Conservation (phyloP, 345 rosid genomes). For the Camelina sativa region DNA sequence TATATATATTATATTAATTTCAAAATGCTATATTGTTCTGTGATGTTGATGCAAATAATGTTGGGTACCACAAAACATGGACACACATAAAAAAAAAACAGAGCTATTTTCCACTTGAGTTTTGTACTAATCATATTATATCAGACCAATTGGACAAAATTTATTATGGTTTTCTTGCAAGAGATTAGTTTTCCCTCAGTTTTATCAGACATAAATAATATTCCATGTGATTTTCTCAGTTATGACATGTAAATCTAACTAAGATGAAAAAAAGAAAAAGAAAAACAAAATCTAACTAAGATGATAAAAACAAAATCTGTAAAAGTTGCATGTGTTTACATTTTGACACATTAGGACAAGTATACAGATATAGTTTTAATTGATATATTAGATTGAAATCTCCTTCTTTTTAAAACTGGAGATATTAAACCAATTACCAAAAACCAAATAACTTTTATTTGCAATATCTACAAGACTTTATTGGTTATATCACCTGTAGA, state of each 20-base stretch:
- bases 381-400: not conserved
- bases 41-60: slow-evolving; percentile 21
- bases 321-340: slow-evolving; percentile 3
- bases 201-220: slow-evolving; percentile 3
- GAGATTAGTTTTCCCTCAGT: not conserved
- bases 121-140: slow-evolving; percentile 5
- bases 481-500: slow-evolving; percentile 3
- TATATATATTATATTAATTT: not conserved
- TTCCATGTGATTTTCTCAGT: slow-evolving; percentile 15
- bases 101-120: not conserved
- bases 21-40: slow-evolving; percentile 12
- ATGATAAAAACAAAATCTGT: slow-evolving; percentile 9
- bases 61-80: slow-evolving; percentile 12
- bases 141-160: slow-evolving; percentile 14
- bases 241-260: not conserved
- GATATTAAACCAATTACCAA: slow-evolving; percentile 25
- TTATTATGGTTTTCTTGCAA: slow-evolving; percentile 3
- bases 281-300: not conserved
- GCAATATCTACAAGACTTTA: slow-evolving; percentile 31
- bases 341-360: slow-evolving; percentile 26
- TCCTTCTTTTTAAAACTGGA: not conserved
- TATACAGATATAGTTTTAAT: not conserved
- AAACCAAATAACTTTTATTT: not conserved
- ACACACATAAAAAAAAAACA: too few species aligned
- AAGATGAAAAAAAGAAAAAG: not conserved